Conservation (phyloP, 495 filamentous ascomycete genomes). For the Aspergillus biplanus region DNA sequence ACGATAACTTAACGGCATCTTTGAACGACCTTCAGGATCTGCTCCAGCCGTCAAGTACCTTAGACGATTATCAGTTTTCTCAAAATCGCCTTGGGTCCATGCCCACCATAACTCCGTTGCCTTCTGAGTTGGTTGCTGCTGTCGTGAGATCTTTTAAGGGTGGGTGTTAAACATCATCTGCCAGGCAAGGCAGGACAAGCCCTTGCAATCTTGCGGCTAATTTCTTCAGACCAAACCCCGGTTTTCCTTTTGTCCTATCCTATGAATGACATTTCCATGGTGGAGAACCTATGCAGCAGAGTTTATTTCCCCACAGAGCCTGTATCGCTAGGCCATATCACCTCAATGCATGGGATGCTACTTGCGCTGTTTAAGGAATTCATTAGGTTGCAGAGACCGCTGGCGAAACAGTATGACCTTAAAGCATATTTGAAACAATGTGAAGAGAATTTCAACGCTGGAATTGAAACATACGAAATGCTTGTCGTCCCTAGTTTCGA, state of each 20-base stretch:
- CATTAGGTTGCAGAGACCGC: slow-evolving; percentile 11
- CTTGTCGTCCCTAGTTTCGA: slow-evolving; percentile 29
- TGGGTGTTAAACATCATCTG: neutral
- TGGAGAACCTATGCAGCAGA: slow-evolving; percentile 28
- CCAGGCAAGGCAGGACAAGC: neutral
- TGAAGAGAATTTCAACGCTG: slow-evolving; percentile 24
- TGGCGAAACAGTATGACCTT: slow-evolving; percentile 26
- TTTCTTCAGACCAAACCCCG: slow-evolving; percentile 3
- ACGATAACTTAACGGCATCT: slow-evolving; percentile 4
- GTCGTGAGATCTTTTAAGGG: slow-evolving; percentile 12
- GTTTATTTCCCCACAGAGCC: slow-evolving; percentile 31
- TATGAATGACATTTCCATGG: slow-evolving; percentile 21
- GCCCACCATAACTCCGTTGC: slow-evolving; percentile 1
- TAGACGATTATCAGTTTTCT: slow-evolving; percentile 4
- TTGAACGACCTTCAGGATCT: slow-evolving; percentile 5
- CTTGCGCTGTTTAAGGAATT: slow-evolving; percentile 28
- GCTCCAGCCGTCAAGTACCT: neutral
- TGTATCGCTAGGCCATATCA: slow-evolving; percentile 21
- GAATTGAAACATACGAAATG: slow-evolving; percentile 27
- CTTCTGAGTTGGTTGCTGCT: slow-evolving; percentile 5
- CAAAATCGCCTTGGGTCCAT: neutral
- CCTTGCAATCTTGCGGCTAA: neutral
- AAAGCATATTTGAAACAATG: slow-evolving; percentile 12
- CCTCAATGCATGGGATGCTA: slow-evolving; percentile 30
- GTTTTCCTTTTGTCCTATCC: slow-evolving; percentile 15